A percentile compares a stretch with the other conserved stretches of the same genome.
These are phyloP conservation scores for Fusarium mexicanum DNA, from an alignment of 2,329 filamentous ascomycete genomes.

Conservation along the genomic window DNA sequence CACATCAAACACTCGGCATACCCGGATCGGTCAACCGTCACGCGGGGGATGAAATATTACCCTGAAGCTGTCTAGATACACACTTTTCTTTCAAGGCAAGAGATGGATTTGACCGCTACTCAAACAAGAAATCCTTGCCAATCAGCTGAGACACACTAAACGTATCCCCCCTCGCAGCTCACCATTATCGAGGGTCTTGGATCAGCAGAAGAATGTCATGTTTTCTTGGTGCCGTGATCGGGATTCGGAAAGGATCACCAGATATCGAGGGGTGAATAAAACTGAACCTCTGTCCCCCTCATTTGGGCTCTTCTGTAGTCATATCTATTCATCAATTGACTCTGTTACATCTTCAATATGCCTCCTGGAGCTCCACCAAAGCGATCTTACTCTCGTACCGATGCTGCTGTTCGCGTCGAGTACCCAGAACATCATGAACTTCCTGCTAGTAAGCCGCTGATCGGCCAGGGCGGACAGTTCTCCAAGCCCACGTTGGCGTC, in stretches of 20 bases:
- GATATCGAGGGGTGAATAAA: conserved; percentile 3
- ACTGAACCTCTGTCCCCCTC: neutral
- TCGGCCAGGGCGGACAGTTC: conserved; percentile 80
- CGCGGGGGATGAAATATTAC: conserved; percentile 12
- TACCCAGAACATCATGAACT: conserved; percentile 80
- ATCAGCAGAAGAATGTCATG: neutral
- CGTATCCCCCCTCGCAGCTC: neutral
- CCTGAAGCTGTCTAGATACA: accelerated
- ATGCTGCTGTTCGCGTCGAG: conserved; percentile 79
- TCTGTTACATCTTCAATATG: neutral
- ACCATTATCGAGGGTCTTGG: neutral
- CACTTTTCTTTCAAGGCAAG: neutral
- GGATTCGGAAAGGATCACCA: neutral
- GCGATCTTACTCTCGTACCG: conserved; percentile 74
- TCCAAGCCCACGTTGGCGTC: conserved; percentile 84
- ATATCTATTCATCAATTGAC: neutral
- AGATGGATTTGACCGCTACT: neutral
- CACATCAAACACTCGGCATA: conserved; percentile 7
- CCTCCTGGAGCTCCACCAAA: conserved; percentile 26
- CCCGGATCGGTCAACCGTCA: conserved; percentile 1
- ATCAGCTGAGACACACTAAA: conserved; percentile 2
- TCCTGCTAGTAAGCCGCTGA: conserved; percentile 74
- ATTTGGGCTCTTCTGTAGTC: accelerated
- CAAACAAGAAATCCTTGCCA: neutral
- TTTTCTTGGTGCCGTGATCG: neutral